phyloP scores from a whole-genome alignment of 192 early-diverging fungal species.

The Paraglomus occultum region DNA sequence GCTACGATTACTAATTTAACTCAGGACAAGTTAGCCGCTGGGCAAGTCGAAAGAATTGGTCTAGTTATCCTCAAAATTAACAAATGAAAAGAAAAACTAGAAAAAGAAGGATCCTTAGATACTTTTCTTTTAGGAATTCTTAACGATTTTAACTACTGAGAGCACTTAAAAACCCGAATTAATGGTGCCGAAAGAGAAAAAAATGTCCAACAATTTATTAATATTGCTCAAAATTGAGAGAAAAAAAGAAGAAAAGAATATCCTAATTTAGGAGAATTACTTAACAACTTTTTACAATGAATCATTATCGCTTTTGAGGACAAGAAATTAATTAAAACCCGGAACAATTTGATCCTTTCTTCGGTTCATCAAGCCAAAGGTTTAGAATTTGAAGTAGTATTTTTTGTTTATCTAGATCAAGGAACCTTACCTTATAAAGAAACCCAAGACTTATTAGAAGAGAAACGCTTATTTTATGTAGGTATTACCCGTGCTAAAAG shows the following conservation, averaged over 20 bases:
- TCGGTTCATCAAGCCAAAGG: constrained; percentile 15
- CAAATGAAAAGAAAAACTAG: constrained; percentile 8
- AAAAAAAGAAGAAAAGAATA: constrained; percentile 10
- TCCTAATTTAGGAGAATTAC: constrained; percentile 1
- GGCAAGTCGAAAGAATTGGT: neutral
- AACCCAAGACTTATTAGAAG: constrained; percentile 4
- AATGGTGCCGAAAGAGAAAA: constrained; percentile 8
- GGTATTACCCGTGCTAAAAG: neutral
- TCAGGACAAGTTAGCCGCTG: neutral
- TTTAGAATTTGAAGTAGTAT: constrained; percentile 21
- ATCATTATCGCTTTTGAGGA: constrained; percentile 18
- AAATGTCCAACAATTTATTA: constrained; percentile 13
- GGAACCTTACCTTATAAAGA: constrained; percentile 5
- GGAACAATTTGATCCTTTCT: constrained; percentile 16
- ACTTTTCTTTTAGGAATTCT: neutral
- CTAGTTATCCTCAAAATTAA: constrained; percentile 7
- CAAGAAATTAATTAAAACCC: constrained; percentile 11
- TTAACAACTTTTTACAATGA: neutral
- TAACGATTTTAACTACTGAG: constrained; percentile 14
- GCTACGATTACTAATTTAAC: constrained; percentile 5
- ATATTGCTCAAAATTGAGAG: constrained; percentile 15
- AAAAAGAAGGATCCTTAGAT: neutral
- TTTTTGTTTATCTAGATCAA: constrained; percentile 17
- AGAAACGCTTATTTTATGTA: constrained; percentile 10
- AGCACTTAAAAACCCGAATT: constrained; percentile 5